Percentiles rank a stretch among this genome's conserved stretches.
Evolutionary conservation across 495 filamentous ascomycete species (phyloP).

Genomic region (Trichocladium uniseriatum): DNA sequence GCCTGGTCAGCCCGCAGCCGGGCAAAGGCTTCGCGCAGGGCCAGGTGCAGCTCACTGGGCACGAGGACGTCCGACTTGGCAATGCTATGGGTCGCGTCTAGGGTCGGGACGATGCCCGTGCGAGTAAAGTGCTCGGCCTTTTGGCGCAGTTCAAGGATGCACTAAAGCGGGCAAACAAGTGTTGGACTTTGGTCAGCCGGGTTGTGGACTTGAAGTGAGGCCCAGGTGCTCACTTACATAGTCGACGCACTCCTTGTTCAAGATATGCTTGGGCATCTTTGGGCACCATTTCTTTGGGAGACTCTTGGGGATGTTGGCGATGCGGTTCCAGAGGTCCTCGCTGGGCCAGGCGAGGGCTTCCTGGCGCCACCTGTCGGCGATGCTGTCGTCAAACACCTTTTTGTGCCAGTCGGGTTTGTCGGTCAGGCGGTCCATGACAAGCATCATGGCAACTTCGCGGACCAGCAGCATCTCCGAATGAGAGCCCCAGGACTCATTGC

Average conservation of each 20-base stretch:
- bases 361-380: slow-evolving; percentile 29
- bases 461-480: slow-evolving; percentile 13
- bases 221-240: neutral
- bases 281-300: no score
- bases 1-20: slow-evolving; percentile 36
- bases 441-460: slow-evolving; percentile 33
- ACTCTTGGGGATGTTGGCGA: no score
- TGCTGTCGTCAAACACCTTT: slow-evolving; percentile 45
- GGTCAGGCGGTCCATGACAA: slow-evolving; percentile 30
- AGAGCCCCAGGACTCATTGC: slow-evolving; percentile 4
- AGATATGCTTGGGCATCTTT: neutral
- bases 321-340: slow-evolving; percentile 20
- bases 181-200: no score
- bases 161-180: neutral
- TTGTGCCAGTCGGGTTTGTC: slow-evolving; percentile 45
- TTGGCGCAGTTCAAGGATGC: slow-evolving; percentile 1
- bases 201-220: neutral
- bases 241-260: neutral
- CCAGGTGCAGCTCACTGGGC: slow-evolving; percentile 3
- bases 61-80: slow-evolving; percentile 27
- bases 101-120: slow-evolving; percentile 26
- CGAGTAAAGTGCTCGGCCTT: slow-evolving; percentile 18
- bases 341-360: slow-evolving; percentile 28
- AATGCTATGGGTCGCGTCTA: slow-evolving; percentile 17
- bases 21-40: slow-evolving; percentile 17